Evolutionary conservation across 331 rosid genomes (phyloP).

Genomic region (Ulmus americana): DNA sequence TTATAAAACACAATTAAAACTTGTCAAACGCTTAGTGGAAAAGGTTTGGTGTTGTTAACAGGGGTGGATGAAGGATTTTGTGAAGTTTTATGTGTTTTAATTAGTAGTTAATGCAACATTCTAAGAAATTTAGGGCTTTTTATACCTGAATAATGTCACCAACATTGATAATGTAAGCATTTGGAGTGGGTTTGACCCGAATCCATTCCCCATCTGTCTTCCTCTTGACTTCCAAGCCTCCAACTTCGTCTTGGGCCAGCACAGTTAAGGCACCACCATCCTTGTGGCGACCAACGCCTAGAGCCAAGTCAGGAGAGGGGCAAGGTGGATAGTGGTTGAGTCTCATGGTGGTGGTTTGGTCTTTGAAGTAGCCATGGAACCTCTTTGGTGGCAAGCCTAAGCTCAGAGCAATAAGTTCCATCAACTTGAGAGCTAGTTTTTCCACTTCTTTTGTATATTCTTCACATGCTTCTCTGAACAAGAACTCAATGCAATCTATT

Average conservation of each 20-base stretch:
- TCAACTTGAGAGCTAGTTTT: slow-evolving; percentile 48
- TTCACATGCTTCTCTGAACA: slow-evolving; percentile 39
- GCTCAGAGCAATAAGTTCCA: slow-evolving; percentile 61
- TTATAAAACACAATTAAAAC: no score
- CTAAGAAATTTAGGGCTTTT: background rate
- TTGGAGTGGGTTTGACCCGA: slow-evolving; percentile 42
- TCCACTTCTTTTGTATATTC: slow-evolving; percentile 51
- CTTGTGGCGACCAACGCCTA: slow-evolving; percentile 73
- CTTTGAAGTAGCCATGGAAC: slow-evolving; percentile 42
- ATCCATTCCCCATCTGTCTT: slow-evolving; percentile 61
- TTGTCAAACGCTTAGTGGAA: no score
- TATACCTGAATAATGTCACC: slow-evolving; percentile 58
- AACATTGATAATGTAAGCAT: slow-evolving; percentile 53
- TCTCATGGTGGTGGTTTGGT: slow-evolving; percentile 42
- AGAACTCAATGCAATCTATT: background rate
- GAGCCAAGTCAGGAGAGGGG: slow-evolving; percentile 51
- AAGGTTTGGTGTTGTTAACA: no score
- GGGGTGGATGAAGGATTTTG: no score
- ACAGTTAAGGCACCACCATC: slow-evolving; percentile 63
- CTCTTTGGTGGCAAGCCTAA: slow-evolving; percentile 40
- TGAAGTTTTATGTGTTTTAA: no score
- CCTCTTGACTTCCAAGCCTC: slow-evolving; percentile 57
- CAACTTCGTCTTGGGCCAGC: slow-evolving; percentile 65
- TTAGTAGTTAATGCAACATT: no score
- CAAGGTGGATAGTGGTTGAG: slow-evolving; percentile 67